These are phyloP conservation scores for Macrophomina tecta DNA, from an alignment of 2,329 filamentous ascomycete genomes.

Conservation along the genomic window DNA sequence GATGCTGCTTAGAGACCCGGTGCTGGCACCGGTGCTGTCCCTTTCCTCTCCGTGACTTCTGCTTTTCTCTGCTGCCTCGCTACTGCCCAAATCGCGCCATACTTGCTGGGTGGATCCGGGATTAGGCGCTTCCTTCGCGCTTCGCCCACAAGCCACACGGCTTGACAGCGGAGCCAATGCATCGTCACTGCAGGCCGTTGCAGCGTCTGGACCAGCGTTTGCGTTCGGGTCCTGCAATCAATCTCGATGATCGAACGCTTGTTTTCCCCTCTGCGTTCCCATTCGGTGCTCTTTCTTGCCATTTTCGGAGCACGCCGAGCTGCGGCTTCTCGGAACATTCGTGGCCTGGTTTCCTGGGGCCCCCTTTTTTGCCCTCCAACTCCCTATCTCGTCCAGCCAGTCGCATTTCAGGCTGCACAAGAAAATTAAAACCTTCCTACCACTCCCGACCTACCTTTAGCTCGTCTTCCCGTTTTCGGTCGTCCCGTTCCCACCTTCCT, in stretches of 20 bases:
- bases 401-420: not conserved
- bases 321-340: not conserved
- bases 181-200: not conserved
- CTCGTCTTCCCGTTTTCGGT: not conserved
- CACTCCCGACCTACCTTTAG: not conserved
- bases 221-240: slow-evolving; percentile 6
- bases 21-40: not conserved
- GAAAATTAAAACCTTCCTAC: not conserved
- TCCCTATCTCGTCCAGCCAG: not conserved
- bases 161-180: not conserved
- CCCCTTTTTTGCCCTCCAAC: no score
- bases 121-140: slow-evolving; percentile 1
- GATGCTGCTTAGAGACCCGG: not conserved
- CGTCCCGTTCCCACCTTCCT: not conserved
- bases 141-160: not conserved
- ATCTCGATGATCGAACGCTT: not conserved
- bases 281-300: not conserved
- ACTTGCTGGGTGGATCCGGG: not conserved
- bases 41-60: not conserved
- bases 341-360: no score
- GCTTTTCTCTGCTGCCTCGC: no score
- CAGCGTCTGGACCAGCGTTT: not conserved
- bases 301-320: not conserved
- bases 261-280: not conserved
- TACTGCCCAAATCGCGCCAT: not conserved